Percentiles rank a stretch among this genome's conserved stretches.
Conservation (phyloP, 2,329 filamentous ascomycete genomes). For the Endoconidiophora polonica region DNA sequence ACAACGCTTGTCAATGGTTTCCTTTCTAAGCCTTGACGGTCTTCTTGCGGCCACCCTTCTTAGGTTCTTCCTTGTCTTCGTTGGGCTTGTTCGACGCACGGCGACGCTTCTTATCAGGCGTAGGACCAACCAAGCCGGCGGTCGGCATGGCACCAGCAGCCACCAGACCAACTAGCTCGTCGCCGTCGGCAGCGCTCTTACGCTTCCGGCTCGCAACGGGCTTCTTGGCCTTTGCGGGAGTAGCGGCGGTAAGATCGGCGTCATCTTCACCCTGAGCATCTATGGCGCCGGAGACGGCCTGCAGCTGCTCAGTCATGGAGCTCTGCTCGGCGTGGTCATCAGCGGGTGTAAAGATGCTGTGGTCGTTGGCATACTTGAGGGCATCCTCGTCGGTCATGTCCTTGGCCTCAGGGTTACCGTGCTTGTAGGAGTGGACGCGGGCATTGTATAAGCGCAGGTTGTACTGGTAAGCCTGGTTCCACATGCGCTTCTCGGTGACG, state of each 20-base stretch:
- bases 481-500: constrained; percentile 52
- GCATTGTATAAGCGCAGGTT: constrained; percentile 50
- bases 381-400: constrained; percentile 46
- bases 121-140: constrained; percentile 24
- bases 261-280: constrained; percentile 27
- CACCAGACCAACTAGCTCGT: constrained; percentile 24
- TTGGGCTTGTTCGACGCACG: constrained; percentile 37
- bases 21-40: constrained; percentile 21
- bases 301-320: constrained; percentile 42
- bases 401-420: constrained; percentile 39
- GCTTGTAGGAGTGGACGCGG: constrained; percentile 47
- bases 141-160: constrained; percentile 23
- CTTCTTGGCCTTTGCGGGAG: constrained; percentile 41
- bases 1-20: not conserved
- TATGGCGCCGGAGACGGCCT: constrained; percentile 23
- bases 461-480: constrained; percentile 52
- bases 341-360: constrained; percentile 36
- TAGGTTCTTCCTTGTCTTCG: constrained; percentile 39
- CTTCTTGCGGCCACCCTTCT: constrained; percentile 46
- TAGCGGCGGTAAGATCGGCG: constrained; percentile 19
- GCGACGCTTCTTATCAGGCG: constrained; percentile 48
- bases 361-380: constrained; percentile 41
- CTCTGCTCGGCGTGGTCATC: constrained; percentile 34
- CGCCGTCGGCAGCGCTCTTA: constrained; percentile 27
- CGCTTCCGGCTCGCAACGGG: constrained; percentile 34